Conservation (phyloP, 73 alveolate genomes). For the Paramecium sexaurelia region DNA sequence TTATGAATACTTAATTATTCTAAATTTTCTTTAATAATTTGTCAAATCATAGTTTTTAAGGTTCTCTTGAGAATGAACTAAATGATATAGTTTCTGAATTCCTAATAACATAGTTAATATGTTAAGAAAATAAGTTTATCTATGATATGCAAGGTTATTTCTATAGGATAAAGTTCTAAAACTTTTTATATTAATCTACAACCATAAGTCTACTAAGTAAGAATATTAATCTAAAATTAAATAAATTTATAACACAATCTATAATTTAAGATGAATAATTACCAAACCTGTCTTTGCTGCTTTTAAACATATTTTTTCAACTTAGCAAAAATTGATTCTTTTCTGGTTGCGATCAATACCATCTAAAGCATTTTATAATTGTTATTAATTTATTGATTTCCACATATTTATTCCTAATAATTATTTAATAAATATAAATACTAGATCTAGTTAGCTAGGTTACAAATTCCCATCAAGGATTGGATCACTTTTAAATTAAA, state of each 20-base stretch:
- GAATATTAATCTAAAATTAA: background rate
- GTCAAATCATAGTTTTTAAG: background rate
- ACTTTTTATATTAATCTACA: constrained; percentile 34
- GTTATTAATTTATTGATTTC: background rate
- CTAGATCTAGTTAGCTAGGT: constrained; percentile 35
- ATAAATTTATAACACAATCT: background rate
- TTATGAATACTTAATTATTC: constrained; percentile 47
- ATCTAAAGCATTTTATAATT: constrained; percentile 39
- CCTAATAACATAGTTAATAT: constrained; percentile 1
- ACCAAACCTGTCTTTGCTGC: constrained; percentile 57
- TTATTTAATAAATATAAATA: background rate
- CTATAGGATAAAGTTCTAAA: constrained; percentile 4
- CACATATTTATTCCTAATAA: constrained; percentile 40
- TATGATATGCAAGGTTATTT: background rate
- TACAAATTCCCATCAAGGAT: background rate
- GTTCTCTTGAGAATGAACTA: background rate
- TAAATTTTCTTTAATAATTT: constrained; percentile 26
- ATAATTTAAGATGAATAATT: constrained; percentile 12
- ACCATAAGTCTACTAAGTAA: constrained; percentile 40
- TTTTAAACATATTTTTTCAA: background rate
- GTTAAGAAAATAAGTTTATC: background rate
- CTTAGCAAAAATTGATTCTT: background rate
- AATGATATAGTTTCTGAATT: constrained; percentile 46
- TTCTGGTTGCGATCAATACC: background rate
- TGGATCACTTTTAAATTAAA: constrained; percentile 5